phyloP scores from a whole-genome alignment of 2,329 filamentous ascomycete species.

The Microcyclospora pomicola region DNA sequence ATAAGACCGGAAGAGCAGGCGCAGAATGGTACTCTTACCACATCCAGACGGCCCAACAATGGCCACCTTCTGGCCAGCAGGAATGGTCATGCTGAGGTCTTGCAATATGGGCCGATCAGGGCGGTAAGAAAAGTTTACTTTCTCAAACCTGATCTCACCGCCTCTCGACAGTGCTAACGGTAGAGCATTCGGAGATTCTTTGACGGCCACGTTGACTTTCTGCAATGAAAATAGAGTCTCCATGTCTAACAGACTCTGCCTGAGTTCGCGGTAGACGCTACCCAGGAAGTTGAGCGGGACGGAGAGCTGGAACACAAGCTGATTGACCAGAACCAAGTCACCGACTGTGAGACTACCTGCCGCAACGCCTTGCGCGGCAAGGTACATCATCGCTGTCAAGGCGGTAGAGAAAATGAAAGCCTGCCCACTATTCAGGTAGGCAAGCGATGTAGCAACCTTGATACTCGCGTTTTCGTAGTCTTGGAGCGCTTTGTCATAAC shows the following conservation, averaged over 20 bases:
- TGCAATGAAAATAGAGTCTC: constrained; percentile 95
- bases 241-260: constrained; percentile 94
- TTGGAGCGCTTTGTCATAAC: constrained; percentile 77
- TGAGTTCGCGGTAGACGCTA: constrained; percentile 90
- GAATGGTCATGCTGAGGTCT: constrained; percentile 75
- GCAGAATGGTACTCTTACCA: constrained; percentile 86
- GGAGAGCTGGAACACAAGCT: constrained; percentile 94
- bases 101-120: constrained; percentile 74
- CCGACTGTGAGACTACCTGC: constrained; percentile 72
- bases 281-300: constrained; percentile 95
- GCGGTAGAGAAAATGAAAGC: constrained; percentile 95
- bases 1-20: constrained; percentile 87
- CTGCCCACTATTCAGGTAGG: constrained; percentile 86
- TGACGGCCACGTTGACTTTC: constrained; percentile 83
- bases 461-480: constrained; percentile 90
- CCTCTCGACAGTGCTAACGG: constrained; percentile 58
- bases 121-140: constrained; percentile 88
- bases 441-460: constrained; percentile 87
- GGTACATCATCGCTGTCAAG: constrained; percentile 94
- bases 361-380: constrained; percentile 81
- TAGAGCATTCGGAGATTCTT: constrained; percentile 61
- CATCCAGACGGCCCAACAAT: constrained; percentile 91
- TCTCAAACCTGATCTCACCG: constrained; percentile 86
- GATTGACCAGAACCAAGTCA: constrained; percentile 96
- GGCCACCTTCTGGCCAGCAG: constrained; percentile 89